A percentile compares a stretch with the other conserved stretches of the same genome.
Conservation (phyloP, 1,139 yeast species). For the Komagataea norvegica region DNA sequence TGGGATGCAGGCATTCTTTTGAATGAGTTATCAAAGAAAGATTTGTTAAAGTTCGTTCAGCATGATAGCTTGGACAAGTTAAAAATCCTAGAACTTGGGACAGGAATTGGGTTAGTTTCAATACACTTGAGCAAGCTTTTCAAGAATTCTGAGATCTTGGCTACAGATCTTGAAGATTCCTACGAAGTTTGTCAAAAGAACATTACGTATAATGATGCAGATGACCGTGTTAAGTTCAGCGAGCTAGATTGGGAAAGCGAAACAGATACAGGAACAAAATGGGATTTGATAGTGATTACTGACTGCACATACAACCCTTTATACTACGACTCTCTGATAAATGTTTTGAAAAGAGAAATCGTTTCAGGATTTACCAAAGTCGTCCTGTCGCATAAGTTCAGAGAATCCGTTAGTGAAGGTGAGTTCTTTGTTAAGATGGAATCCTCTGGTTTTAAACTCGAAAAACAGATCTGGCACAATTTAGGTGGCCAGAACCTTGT, state of each 20-base stretch:
- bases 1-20: slow-evolving; percentile 29
- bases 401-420: slow-evolving; percentile 25
- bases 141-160: slow-evolving; percentile 14
- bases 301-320: slow-evolving; percentile 29
- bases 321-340: slow-evolving; percentile 26
- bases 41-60: slow-evolving; percentile 10
- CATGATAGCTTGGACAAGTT: not conserved
- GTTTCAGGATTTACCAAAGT: slow-evolving; percentile 15
- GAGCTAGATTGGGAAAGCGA: slow-evolving; percentile 27
- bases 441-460: slow-evolving; percentile 9
- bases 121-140: slow-evolving; percentile 18
- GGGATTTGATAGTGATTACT: slow-evolving; percentile 26
- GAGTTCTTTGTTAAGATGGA: slow-evolving; percentile 21
- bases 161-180: slow-evolving; percentile 27
- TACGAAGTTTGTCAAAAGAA: slow-evolving; percentile 24
- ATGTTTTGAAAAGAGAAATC: slow-evolving; percentile 22
- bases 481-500: slow-evolving; percentile 12
- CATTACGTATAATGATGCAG: slow-evolving; percentile 16
- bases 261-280: slow-evolving; percentile 9
- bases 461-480: slow-evolving; percentile 18
- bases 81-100: slow-evolving; percentile 26
- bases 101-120: slow-evolving; percentile 28
- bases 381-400: slow-evolving; percentile 26
- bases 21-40: slow-evolving; percentile 5
- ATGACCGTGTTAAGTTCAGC: slow-evolving; percentile 13